These are phyloP conservation scores for Cucumis variabilis DNA, from an alignment of 331 rosid genomes.

Conservation along the genomic window DNA sequence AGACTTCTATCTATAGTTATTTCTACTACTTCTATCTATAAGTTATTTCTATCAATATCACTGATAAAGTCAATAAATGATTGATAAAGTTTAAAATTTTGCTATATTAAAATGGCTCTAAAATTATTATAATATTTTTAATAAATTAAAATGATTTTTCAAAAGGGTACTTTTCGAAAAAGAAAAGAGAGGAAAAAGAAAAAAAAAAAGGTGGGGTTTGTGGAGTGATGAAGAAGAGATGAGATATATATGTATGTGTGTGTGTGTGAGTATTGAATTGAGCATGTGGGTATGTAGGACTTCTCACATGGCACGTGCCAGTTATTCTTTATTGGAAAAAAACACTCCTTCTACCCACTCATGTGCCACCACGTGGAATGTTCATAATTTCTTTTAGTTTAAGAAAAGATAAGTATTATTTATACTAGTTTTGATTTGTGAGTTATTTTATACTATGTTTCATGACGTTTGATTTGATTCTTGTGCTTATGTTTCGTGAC, in stretches of 20 bases:
- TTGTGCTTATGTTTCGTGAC: not conserved
- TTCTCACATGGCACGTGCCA: conserved; percentile 32
- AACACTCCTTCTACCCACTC: not conserved
- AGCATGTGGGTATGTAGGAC: conserved; percentile 13
- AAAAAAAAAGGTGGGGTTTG: not conserved
- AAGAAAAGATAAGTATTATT: not conserved
- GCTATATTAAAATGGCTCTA: too few relatives aligned
- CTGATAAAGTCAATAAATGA: too few relatives aligned
- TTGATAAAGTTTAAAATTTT: too few relatives aligned
- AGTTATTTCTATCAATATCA: too few relatives aligned
- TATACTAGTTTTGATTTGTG: too few relatives aligned
- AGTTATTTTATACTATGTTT: too few relatives aligned
- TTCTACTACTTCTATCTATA: too few relatives aligned
- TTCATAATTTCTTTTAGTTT: not conserved
- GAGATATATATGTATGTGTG: not conserved
- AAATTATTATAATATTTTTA: too few relatives aligned
- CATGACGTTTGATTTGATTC: too few relatives aligned
- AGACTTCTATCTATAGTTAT: too few relatives aligned
- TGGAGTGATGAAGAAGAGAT: not conserved
- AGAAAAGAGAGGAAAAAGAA: not conserved
- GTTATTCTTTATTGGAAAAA: not conserved
- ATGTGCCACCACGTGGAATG: conserved; percentile 19
- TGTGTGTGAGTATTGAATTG: not conserved
- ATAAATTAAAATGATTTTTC: too few relatives aligned
- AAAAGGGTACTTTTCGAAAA: not conserved